A percentile compares a stretch with the other conserved stretches of the same genome.
These are phyloP conservation scores for Ophiocordyceps sinensis DNA, from an alignment of 2,329 filamentous ascomycete genomes.

Conservation along the genomic window DNA sequence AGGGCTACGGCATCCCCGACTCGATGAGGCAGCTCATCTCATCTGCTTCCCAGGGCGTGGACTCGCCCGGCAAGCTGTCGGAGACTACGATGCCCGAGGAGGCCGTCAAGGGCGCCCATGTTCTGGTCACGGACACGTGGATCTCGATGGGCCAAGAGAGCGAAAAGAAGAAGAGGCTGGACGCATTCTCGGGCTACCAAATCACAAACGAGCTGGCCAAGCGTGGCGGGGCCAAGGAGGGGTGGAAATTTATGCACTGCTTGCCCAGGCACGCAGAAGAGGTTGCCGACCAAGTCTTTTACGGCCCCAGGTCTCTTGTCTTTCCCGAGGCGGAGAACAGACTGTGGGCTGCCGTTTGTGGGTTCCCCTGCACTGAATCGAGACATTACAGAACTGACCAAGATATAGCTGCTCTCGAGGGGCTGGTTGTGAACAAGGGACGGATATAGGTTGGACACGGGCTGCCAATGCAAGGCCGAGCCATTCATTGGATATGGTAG, in stretches of 20 bases:
- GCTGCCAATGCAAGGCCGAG: neutral
- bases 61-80: constrained; percentile 48
- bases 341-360: constrained; percentile 73
- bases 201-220: constrained; percentile 76
- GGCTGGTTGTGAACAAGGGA: constrained; percentile 89
- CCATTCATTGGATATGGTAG: neutral
- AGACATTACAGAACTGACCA: neutral
- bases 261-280: constrained; percentile 85
- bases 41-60: constrained; percentile 41
- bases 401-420: constrained; percentile 55
- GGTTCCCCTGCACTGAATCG: constrained; percentile 15
- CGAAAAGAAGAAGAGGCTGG: constrained; percentile 61
- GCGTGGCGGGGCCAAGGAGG: constrained; percentile 69
- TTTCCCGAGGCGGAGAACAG: constrained; percentile 93
- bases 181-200: constrained; percentile 80
- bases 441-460: constrained; percentile 35
- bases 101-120: constrained; percentile 70
- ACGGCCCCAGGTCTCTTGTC: constrained; percentile 69
- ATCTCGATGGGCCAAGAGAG: constrained; percentile 95
- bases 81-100: constrained; percentile 76
- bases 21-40: constrained; percentile 61
- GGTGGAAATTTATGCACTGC: constrained; percentile 99
- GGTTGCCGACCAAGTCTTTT: constrained; percentile 90
- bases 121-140: constrained; percentile 96
- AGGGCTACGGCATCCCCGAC: constrained; percentile 67